Evolutionary conservation across 768 basidiomycete species (phyloP).

Genomic region (Suillus clintonianus): DNA sequence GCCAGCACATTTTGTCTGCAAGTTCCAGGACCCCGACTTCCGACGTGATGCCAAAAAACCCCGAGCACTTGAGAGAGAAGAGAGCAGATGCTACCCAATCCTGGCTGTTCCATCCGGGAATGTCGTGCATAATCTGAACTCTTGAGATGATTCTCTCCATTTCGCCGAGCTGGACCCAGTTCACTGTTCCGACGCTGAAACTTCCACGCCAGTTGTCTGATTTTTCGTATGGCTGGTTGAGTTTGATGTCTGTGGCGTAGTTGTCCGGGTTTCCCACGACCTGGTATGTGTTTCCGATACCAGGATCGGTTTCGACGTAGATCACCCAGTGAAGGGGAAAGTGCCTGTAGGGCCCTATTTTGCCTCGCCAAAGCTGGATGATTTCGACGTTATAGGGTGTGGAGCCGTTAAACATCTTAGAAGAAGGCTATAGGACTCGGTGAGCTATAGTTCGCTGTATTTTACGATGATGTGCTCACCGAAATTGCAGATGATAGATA

Average conservation of each 20-base stretch:
- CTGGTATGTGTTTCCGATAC: conserved; percentile 26
- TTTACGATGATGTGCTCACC: neutral
- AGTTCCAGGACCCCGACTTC: neutral
- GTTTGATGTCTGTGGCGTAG: conserved; percentile 16
- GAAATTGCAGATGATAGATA: neutral
- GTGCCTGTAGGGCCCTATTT: neutral
- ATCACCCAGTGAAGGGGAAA: conserved; percentile 29
- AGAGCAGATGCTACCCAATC: neutral
- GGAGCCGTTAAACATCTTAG: no score
- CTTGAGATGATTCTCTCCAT: neutral
- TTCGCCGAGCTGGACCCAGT: neutral
- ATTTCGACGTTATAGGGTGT: conserved; percentile 25
- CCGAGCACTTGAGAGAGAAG: neutral
- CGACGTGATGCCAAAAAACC: neutral
- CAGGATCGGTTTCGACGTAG: conserved; percentile 22
- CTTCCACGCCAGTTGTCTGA: conserved; percentile 22
- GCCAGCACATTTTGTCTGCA: neutral
- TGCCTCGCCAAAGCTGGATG: conserved; percentile 28
- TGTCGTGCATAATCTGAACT: neutral
- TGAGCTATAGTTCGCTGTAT: neutral
- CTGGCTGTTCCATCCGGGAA: neutral
- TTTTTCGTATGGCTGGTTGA: conserved; percentile 7
- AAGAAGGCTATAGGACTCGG: neutral
- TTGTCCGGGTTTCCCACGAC: conserved; percentile 23
- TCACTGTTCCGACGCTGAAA: conserved; percentile 24